Evolutionary conservation across 768 basidiomycete genomes (phyloP), one percentile per base, ranked within the genome.

Genomic region (Arthromyces matolae): DNA sequence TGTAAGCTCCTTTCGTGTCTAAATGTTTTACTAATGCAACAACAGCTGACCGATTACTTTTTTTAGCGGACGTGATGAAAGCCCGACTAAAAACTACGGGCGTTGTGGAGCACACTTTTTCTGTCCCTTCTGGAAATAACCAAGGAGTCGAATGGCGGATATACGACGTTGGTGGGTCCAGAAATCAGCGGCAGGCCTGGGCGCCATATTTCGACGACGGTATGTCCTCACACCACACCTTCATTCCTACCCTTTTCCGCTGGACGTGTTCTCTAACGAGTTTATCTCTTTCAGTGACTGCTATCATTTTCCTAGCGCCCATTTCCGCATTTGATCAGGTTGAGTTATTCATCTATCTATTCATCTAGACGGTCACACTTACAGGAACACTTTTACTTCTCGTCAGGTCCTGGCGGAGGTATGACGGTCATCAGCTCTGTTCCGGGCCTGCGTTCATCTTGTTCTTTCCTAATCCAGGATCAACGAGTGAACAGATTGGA

Each of bases 161-260:
- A 42, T 91, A 89, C 63, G 89, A 92, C 60, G 89, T 92, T 13
- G 89, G 89, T 46, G 89, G 89, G 18, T 77, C 88, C 24, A 77
- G 83, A 49, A 84, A 83, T 60, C 88, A 90, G 64, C 80, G 90
- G 45, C 83, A 86, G 51, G 87, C 88, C 1, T 93, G 89, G 89
- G 86, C 86, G 10, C 89, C 90, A 4, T 93, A 89, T 65, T 92
- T 93, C 53, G 85, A 90, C 56, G 84, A 89, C 62, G 86, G 88
- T 89, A 55, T 58, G 76, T 39, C 41, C 40, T 39, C 46, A 20
- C n/a, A 38, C n/a, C 19, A 14, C n/a, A n/a, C n/a, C n/a, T n/a
- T n/a, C n/a, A n/a, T n/a, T n/a, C n/a, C n/a, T n/a, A n/a, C n/a
- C n/a, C n/a, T 31, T 39, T 28, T 22, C 36, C 24, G 20, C 41